phyloP scores from a whole-genome alignment of 2,329 filamentous ascomycete genomes.

The Neopestalotiopsis sp. region DNA sequence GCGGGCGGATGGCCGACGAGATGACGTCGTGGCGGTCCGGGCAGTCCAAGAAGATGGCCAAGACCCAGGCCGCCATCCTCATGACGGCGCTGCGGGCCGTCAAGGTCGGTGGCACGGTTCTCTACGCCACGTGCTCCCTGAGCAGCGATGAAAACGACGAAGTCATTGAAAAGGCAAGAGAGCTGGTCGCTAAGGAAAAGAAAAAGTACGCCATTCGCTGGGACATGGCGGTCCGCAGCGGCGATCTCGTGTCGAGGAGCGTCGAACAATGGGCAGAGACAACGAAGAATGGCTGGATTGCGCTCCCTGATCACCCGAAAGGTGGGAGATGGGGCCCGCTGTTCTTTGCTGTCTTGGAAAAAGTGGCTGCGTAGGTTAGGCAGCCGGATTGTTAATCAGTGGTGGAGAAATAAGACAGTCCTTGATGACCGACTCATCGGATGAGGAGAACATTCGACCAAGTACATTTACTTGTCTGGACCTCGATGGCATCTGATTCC shows the following conservation, averaged over 20 bases:
- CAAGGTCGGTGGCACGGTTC: conserved; percentile 38
- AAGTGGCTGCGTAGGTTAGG: conserved; percentile 28
- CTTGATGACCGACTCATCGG: not conserved
- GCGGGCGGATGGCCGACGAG: conserved; percentile 38
- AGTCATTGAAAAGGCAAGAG: conserved; percentile 40
- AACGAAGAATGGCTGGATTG: conserved; percentile 44
- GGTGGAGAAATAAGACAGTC: not conserved
- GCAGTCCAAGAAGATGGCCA: conserved; percentile 40
- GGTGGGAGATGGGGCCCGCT: conserved; percentile 43
- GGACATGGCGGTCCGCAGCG: conserved; percentile 34
- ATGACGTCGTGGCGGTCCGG: conserved; percentile 42
- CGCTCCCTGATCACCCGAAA: conserved; percentile 41
- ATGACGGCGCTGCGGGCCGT: conserved; percentile 40
- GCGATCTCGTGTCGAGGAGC: conserved; percentile 25
- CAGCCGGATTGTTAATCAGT: not conserved
- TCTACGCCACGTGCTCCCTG: conserved; percentile 47
- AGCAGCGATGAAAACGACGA: conserved; percentile 45
- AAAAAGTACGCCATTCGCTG: conserved; percentile 38
- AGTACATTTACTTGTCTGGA: too few species aligned
- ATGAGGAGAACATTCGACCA: not conserved
- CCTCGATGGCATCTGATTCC: too few species aligned
- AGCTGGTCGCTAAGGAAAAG: conserved; percentile 39
- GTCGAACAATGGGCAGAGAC: conserved; percentile 32
- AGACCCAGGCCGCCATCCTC: conserved; percentile 38
- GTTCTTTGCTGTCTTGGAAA: conserved; percentile 43